phyloP scores from a whole-genome alignment of 768 basidiomycete species.

The Boletus subcaerulescens region DNA sequence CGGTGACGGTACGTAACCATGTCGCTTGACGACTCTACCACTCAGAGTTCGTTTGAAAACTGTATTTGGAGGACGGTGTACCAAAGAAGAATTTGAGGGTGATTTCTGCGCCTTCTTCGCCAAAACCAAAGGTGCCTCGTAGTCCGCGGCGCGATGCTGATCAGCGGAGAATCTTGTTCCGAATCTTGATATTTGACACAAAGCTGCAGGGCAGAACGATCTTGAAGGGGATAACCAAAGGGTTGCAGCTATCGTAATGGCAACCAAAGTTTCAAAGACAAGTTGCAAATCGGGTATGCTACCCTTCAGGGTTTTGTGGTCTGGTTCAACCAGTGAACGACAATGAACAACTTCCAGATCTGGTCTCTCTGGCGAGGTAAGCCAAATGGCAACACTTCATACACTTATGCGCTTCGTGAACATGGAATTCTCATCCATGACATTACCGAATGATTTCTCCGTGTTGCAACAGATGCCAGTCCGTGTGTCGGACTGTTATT shows the following conservation, averaged over 20 bases:
- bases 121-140: neutral
- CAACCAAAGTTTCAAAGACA: conserved; percentile 10
- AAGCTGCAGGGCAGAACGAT: neutral
- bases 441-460: neutral
- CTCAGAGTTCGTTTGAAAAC: neutral
- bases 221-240: neutral
- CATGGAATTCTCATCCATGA: neutral
- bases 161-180: neutral
- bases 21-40: neutral
- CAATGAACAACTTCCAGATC: neutral
- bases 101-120: too few species aligned
- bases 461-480: conserved; percentile 12
- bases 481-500: conserved; percentile 1
- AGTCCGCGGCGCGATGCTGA: neutral
- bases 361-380: too few species aligned
- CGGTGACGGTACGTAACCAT: neutral
- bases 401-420: neutral
- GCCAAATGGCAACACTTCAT: neutral
- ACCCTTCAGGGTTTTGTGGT: neutral
- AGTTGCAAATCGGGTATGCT: neutral
- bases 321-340: neutral
- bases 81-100: neutral
- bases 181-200: conserved; percentile 1
- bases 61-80: neutral
- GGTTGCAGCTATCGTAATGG: conserved; percentile 8